These are phyloP conservation scores for Mycena galericulata DNA, from an alignment of 768 basidiomycete genomes.

Conservation along the genomic window DNA sequence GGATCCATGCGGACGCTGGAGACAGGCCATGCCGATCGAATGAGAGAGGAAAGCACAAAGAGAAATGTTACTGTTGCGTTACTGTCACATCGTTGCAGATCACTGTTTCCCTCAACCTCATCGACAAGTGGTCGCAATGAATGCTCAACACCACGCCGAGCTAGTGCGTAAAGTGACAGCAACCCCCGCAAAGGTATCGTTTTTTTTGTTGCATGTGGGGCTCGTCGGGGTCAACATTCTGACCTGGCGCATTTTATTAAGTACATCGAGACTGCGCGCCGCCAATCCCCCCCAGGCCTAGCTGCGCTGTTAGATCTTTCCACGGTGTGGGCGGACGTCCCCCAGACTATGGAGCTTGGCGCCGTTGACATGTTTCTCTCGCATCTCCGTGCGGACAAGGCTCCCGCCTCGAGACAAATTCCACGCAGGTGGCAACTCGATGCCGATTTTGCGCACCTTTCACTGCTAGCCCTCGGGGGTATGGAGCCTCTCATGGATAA, in stretches of 20 bases:
- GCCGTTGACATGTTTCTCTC: constrained; percentile 45
- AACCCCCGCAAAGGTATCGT: background rate
- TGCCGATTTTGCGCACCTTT: constrained; percentile 46
- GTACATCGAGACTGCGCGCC: constrained; percentile 19
- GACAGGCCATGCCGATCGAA: too few species aligned
- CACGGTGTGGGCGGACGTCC: constrained; percentile 15
- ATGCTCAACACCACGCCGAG: too few species aligned
- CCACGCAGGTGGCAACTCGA: constrained; percentile 29
- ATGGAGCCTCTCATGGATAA: constrained; percentile 37
- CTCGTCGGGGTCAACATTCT: too few species aligned
- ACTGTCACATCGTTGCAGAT: too few species aligned
- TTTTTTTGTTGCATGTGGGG: background rate
- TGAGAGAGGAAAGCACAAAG: too few species aligned
- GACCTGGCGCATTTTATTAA: too few species aligned
- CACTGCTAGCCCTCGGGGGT: constrained; percentile 47
- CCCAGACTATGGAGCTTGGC: constrained; percentile 35
- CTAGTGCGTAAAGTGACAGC: background rate
- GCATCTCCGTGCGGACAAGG: constrained; percentile 41
- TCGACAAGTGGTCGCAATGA: too few species aligned
- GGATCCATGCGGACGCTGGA: too few species aligned
- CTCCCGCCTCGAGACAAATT: constrained; percentile 22
- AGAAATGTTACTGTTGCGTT: too few species aligned
- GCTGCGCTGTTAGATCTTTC: constrained; percentile 8
- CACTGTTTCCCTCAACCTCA: too few species aligned
- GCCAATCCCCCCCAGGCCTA: constrained; percentile 2